Base-by-base conservation (phyloP, 176 grass and related monocot genomes). In the Raddia distichophylla region DNA sequence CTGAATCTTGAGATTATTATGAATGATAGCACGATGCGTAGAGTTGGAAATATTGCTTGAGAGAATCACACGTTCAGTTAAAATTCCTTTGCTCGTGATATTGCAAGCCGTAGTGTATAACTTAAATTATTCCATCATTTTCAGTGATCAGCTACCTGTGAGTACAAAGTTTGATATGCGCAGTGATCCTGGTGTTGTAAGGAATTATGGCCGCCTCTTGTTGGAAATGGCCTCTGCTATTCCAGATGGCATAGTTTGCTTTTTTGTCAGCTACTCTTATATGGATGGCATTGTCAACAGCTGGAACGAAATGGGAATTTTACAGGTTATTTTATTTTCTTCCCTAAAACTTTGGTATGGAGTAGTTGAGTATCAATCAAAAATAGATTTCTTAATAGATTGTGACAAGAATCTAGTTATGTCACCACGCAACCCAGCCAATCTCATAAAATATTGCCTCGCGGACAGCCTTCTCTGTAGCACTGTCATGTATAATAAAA, bases 281-380 rank as follows among this genome's bases (percentile, higher is more conserved):
- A 98, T 98, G 95, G 95, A 98, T 86, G 95, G 92, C 55, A 98
- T 98, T 84, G 90, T 98, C 48, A 93, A 98, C 77, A 95, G 92
- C 54, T 98, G 92, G 95, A 93, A 95, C 3, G 95, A 95, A 85
- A 98, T 95, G 95, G 92, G 92, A 74, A 98, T 98, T 86, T 76
- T 98, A 56, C 92, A 98, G 90, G 95, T 98, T 51, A 66, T 81
- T 84, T 84, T 79, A 66, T 81, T 84, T 84, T 79, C 68, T 60
- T 53, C 5, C 53, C 12, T 8, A 53, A 7, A 70, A 69, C 56
- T 80, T 46, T 84, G 9, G 43, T 79, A 80, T 80, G 55, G n/a
- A 46, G 52, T 61, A 27, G n/a, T 27, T 15, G 67, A 47, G 68
- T 67, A 64, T 15, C 71, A 45, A 71, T 60, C 48, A 2, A 80